These are phyloP conservation scores for Trifolium pratense DNA, from an alignment of 306 rosid genomes.

Conservation along the genomic window DNA sequence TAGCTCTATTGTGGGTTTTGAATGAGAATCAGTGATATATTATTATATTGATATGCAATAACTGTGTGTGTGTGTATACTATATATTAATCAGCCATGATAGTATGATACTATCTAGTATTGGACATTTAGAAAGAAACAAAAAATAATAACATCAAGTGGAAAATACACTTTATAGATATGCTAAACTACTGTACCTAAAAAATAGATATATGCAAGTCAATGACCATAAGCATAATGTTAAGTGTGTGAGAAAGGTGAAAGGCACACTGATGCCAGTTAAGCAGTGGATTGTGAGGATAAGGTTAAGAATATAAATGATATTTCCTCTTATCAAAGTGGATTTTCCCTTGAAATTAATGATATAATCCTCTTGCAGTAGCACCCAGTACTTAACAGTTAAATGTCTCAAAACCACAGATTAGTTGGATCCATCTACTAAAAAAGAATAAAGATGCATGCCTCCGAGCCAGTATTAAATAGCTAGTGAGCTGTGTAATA, in stretches of 20 bases:
- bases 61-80: too few species aligned
- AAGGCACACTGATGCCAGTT: slow-evolving; percentile 33
- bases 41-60: neutral
- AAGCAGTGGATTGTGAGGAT: slow-evolving; percentile 35
- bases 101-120: too few species aligned
- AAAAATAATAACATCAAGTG: slow-evolving; percentile 15
- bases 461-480: slow-evolving; percentile 4
- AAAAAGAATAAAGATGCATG: slow-evolving; percentile 10
- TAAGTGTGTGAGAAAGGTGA: slow-evolving; percentile 26
- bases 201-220: slow-evolving; percentile 31
- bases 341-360: slow-evolving; percentile 16
- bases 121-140: neutral
- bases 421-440: slow-evolving; percentile 10
- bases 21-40: slow-evolving; percentile 20
- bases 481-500: neutral
- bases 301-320: slow-evolving; percentile 39
- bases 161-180: slow-evolving; percentile 26
- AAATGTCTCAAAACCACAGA: slow-evolving; percentile 2
- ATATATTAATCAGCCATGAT: slow-evolving; percentile 12
- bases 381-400: slow-evolving; percentile 15
- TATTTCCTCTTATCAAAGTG: slow-evolving; percentile 31
- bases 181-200: slow-evolving; percentile 30
- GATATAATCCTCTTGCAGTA: neutral
- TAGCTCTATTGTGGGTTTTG: slow-evolving; percentile 11
- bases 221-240: slow-evolving; percentile 6